Conservation (phyloP, 495 filamentous ascomycete genomes). For the Penicillium argentinense region DNA sequence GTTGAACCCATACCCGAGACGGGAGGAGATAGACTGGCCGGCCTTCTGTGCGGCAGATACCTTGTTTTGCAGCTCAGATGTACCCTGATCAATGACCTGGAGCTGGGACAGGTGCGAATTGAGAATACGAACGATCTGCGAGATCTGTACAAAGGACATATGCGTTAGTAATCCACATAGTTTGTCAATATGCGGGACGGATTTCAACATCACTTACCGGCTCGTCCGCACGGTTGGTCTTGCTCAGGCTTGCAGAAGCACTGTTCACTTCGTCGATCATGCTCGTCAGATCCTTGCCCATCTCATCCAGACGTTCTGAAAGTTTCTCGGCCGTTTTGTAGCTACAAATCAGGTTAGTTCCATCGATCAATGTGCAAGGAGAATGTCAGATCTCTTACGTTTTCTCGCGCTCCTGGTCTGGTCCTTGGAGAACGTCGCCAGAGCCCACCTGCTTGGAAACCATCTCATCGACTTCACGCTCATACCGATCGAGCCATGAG, state of each 20-base stretch:
- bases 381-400: constrained; percentile 53
- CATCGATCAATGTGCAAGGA: background rate
- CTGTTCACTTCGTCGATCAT: constrained; percentile 99
- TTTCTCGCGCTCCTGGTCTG: constrained; percentile 90
- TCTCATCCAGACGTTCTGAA: constrained; percentile 80
- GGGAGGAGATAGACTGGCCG: constrained; percentile 64
- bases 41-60: constrained; percentile 76
- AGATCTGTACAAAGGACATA: constrained; percentile 58
- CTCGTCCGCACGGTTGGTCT: constrained; percentile 85
- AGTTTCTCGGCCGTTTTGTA: constrained; percentile 91
- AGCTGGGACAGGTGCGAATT: constrained; percentile 87
- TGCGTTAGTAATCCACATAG: background rate
- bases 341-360: constrained; percentile 25
- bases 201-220: constrained; percentile 61
- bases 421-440: constrained; percentile 73
- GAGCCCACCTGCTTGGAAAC: constrained; percentile 67
- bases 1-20: constrained; percentile 58
- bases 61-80: constrained; percentile 75
- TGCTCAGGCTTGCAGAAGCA: constrained; percentile 77
- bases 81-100: constrained; percentile 86
- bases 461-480: constrained; percentile 83
- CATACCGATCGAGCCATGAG: constrained; percentile 82
- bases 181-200: background rate
- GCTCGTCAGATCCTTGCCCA: constrained; percentile 84
- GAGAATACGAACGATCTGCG: constrained; percentile 88